These are phyloP conservation scores for Marchantia paleacea DNA, from an alignment of 225 moss, liverwort and hornwort species.

Conservation along the genomic window DNA sequence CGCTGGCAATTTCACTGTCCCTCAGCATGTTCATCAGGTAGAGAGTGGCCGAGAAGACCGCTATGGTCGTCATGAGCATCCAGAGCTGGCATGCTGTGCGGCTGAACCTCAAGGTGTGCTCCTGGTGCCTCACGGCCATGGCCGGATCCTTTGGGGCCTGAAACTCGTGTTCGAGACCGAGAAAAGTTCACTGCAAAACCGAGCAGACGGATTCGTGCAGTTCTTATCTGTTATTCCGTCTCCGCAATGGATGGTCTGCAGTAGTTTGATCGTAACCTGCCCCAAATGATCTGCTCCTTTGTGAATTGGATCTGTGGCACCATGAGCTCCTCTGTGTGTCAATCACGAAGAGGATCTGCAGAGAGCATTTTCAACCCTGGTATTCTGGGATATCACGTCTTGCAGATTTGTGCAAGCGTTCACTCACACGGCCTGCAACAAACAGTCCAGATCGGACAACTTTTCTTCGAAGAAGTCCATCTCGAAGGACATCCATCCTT, in stretches of 20 bases:
- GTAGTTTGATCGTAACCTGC: not conserved
- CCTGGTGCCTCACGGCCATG: not conserved
- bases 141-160: not conserved
- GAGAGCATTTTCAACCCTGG: not conserved
- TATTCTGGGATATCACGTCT: not conserved
- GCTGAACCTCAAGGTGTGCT: not conserved
- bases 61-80: not conserved
- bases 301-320: not conserved
- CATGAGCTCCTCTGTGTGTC: not conserved
- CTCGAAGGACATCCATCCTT: not conserved
- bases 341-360: not conserved
- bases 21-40: not conserved
- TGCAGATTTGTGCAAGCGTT: no score
- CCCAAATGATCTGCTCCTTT: not conserved
- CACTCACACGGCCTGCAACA: not conserved
- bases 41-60: not conserved
- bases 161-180: not conserved
- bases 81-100: constrained; percentile 11
- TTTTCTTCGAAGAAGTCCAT: not conserved
- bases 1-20: not conserved
- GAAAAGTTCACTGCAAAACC: not conserved
- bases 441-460: not conserved
- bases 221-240: not conserved
- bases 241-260: not conserved
- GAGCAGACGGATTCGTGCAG: not conserved